Evolutionary conservation across 139 green algal species (phyloP).

Genomic region (Bryopsis sp.): DNA sequence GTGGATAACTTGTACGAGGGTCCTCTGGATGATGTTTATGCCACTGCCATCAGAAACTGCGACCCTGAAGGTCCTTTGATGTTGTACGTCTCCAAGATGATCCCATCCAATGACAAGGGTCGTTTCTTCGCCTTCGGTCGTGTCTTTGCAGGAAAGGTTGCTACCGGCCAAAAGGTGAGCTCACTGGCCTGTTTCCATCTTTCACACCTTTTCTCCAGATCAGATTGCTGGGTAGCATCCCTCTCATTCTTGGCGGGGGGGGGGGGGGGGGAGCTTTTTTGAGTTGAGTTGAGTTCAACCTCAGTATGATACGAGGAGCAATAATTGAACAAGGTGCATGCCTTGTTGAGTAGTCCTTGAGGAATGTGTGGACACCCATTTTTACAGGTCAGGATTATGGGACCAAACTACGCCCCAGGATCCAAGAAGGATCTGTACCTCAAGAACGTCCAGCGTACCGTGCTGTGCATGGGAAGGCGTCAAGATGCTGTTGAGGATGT

Average conservation of each 20-base stretch:
- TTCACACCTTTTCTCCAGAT: not conserved
- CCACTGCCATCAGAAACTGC: slow-evolving; percentile 76
- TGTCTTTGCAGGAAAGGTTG: slow-evolving; percentile 79
- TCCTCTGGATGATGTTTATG: slow-evolving; percentile 81
- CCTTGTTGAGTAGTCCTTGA: no score
- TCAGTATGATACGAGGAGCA: no score
- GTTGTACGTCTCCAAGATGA: slow-evolving; percentile 96
- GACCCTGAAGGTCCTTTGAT: slow-evolving; percentile 82
- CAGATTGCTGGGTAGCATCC: no score
- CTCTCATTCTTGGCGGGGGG: no score
- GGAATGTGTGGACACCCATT: not conserved
- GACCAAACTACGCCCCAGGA: slow-evolving; percentile 84
- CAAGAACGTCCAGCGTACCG: slow-evolving; percentile 88
- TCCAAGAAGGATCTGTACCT: slow-evolving; percentile 91
- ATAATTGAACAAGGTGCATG: no score
- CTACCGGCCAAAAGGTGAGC: slow-evolving; percentile 69
- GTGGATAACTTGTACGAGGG: slow-evolving; percentile 87
- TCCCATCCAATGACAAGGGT: slow-evolving; percentile 85
- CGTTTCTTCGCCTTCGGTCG: slow-evolving; percentile 89
- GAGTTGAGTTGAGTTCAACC: no score
- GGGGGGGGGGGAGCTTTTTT: not conserved
- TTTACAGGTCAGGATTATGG: slow-evolving; percentile 83
- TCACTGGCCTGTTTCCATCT: no score
- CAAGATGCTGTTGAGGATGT: slow-evolving; percentile 90
- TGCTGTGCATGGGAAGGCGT: slow-evolving; percentile 84